A percentile compares a stretch with the other conserved stretches of the same genome.
These are phyloP conservation scores for Ceratobasidium sp. DNA, from an alignment of 1,284 basidiomycete species.

Conservation along the genomic window DNA sequence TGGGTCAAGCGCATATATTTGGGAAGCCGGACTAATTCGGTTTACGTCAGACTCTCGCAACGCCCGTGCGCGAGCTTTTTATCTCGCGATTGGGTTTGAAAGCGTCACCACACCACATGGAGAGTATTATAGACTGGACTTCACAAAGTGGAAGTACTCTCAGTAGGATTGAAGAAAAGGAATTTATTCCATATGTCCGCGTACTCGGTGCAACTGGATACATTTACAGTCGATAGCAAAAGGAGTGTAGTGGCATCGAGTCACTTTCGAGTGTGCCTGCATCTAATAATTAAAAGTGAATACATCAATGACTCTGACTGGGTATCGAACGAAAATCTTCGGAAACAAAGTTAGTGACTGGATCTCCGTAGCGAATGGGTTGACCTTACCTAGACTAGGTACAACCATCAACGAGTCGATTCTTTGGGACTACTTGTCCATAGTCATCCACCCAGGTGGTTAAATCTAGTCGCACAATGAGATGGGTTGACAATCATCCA, in stretches of 20 bases:
- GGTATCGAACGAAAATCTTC: too few relatives aligned
- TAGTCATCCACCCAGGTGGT: conserved; percentile 11
- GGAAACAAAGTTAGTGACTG: too few relatives aligned
- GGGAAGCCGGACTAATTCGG: too few relatives aligned
- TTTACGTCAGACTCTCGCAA: conserved; percentile 17
- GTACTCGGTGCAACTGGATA: too few relatives aligned
- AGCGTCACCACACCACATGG: conserved; percentile 1
- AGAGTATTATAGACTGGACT: conserved; percentile 26
- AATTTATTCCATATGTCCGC: too few relatives aligned
- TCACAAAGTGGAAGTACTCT: conserved; percentile 6
- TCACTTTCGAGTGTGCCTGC: too few relatives aligned
- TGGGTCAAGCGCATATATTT: neutral
- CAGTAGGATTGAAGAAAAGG: too few relatives aligned
- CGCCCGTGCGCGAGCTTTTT: conserved; percentile 14
- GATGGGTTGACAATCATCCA: neutral
- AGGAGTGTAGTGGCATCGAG: too few relatives aligned
- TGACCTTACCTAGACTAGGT: neutral
- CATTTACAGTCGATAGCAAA: too few relatives aligned
- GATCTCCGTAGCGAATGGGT: too few relatives aligned
- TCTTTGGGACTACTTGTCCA: neutral
- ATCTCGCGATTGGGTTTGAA: conserved; percentile 32
- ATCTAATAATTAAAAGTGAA: too few relatives aligned
- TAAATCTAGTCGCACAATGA: neutral
- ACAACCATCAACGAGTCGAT: neutral
- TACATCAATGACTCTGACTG: too few relatives aligned